phyloP scores from a whole-genome alignment of 2,329 filamentous ascomycete species.

The Colletotrichum simmondsii region DNA sequence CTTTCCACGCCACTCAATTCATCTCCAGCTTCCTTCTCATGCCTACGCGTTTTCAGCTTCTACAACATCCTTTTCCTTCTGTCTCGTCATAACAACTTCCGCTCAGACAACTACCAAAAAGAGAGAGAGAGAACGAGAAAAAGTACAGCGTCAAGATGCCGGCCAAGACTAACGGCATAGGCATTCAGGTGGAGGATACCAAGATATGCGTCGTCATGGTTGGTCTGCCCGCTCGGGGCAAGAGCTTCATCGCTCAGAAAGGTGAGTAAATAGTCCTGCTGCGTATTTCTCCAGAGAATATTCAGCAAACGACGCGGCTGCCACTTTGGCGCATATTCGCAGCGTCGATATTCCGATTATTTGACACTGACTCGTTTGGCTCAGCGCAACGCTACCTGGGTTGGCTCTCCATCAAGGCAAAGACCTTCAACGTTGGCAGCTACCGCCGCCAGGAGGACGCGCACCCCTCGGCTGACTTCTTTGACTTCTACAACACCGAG shows the following conservation, averaged over 20 bases:
- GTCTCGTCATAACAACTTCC: constrained; percentile 19
- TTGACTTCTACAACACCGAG: constrained; percentile 89
- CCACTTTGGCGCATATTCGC: not conserved
- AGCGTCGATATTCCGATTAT: not conserved
- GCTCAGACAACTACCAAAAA: constrained; percentile 6
- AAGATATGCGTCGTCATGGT: constrained; percentile 99
- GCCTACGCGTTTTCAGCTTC: not conserved
- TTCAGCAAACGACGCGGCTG: not conserved
- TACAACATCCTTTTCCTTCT: constrained; percentile 7
- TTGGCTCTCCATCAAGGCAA: constrained; percentile 94
- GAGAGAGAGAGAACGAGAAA: not conserved
- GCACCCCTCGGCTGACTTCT: constrained; percentile 93
- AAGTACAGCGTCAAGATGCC: constrained; percentile 50
- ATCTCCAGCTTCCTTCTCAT: constrained; percentile 15
- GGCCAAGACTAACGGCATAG: constrained; percentile 70
- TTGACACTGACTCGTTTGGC: not conserved
- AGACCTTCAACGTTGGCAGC: constrained; percentile 97
- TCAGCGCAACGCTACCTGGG: constrained; percentile 93
- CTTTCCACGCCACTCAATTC: constrained; percentile 10
- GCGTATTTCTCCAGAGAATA: not conserved
- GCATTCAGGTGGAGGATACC: constrained; percentile 92
- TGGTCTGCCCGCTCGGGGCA: constrained; percentile 92
- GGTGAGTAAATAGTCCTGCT: constrained; percentile 62
- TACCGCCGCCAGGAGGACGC: constrained; percentile 92
- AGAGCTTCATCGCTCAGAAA: constrained; percentile 98